A percentile compares a stretch with the other conserved stretches of the same genome.
phyloP scores from a whole-genome alignment of 2,329 filamentous ascomycete species.

The Apiospora malaysiana region DNA sequence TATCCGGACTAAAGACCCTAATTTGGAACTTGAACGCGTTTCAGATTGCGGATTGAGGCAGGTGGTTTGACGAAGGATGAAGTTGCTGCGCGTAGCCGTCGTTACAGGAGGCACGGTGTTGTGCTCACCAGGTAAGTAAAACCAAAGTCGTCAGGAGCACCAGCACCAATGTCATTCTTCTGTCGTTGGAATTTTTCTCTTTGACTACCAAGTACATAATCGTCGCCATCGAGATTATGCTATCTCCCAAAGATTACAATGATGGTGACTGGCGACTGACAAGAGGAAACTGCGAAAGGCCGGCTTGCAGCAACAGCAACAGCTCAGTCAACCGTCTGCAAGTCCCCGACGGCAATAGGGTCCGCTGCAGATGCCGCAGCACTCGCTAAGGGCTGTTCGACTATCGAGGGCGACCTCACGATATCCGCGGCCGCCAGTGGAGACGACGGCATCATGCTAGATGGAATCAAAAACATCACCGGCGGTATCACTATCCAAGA shows the following conservation, averaged over 20 bases:
- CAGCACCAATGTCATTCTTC: background rate
- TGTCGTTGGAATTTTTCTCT: too few species aligned
- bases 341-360: background rate
- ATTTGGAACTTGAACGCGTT: background rate
- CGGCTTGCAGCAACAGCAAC: background rate
- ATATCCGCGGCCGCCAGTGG: background rate
- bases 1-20: background rate
- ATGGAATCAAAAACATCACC: background rate
- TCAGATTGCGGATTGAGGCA: background rate
- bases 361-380: background rate
- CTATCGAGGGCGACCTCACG: conserved; percentile 1
- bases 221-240: background rate
- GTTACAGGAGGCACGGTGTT: background rate
- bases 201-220: too few species aligned
- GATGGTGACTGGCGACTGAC: background rate
- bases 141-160: too few species aligned
- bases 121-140: background rate
- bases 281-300: background rate
- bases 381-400: conserved; percentile 1
- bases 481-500: background rate
- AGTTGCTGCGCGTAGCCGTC: background rate
- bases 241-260: background rate
- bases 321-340: background rate
- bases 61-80: background rate
- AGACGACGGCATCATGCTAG: background rate